Base-by-base conservation (phyloP, 192 early-diverging fungal genomes). In the Diversispora epigaea region DNA sequence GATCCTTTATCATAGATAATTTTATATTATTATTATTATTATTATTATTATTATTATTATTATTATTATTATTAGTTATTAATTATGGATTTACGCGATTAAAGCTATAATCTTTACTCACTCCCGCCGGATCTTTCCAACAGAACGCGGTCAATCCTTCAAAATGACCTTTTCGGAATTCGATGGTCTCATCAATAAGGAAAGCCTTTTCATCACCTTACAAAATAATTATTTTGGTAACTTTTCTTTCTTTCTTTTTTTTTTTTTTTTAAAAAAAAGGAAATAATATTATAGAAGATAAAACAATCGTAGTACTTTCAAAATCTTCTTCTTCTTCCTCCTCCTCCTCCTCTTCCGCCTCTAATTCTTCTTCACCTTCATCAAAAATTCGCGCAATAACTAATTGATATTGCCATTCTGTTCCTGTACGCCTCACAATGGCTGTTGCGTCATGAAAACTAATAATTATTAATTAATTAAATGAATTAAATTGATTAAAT, bases 331-430 rank as follows among this genome's bases (percentile, higher is more conserved):
- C 39, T 50, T 47, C 17, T 5, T 46, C 62, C 65, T 60, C 74
- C 62, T 74, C 72, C 19, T 89, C 84, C 43, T 76, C 82, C 1
- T 81, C 86, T 8, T 88, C 88, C 55, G 86, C 78, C 47, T 83
- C 82, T 5, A 89, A 80, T 8, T 88, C 84, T 25, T 85, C 89
- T 71, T 92, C 92, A 46, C 90, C 94, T 66, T 95, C 92, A 10
- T 92, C 91, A 72, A 89, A 89, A 9, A 91, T 79, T 40, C 93
- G 88, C 61, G 83, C 86, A n/a, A 90, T 84, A 1, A 94, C 85
- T n/a, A 97, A 80, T 73, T 91, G 87, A 80, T 89, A 95, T 68
- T 93, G 90, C 79, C 82, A 86, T 22, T 83, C 77, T 39, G 77
- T 73, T 46, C 84, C 66, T 4, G 96, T 92, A 49, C 89, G 85